A percentile compares a stretch with the other conserved stretches of the same genome.
Conservation (phyloP, 2,329 filamentous ascomycete genomes). For the Xylaria sp. region DNA sequence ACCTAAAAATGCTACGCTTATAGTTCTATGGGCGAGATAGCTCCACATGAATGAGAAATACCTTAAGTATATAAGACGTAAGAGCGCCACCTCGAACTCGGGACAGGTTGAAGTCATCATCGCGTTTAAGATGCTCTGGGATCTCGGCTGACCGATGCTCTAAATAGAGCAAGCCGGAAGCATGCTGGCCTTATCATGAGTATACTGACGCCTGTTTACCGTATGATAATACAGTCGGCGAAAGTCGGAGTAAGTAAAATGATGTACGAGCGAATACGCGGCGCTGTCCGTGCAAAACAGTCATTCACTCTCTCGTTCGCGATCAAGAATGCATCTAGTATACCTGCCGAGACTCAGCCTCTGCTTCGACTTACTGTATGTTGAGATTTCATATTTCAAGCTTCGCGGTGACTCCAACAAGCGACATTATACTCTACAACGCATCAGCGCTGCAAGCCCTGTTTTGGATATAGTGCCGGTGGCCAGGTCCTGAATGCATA, state of each 20-base stretch:
- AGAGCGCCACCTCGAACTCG: conserved; percentile 15
- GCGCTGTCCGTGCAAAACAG: background rate
- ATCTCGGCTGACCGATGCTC: background rate
- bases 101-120: background rate
- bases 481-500: background rate
- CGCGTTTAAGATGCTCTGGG: background rate
- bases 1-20: background rate
- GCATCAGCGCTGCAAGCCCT: background rate
- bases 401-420: background rate
- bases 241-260: background rate
- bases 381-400: background rate
- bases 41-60: background rate
- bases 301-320: background rate
- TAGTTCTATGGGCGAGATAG: background rate
- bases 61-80: conserved; percentile 15
- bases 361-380: background rate
- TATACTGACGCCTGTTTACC: background rate
- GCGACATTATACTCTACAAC: background rate
- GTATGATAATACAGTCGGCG: background rate
- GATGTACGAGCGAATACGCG: background rate
- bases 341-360: background rate
- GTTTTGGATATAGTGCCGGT: conserved; percentile 5
- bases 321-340: background rate
- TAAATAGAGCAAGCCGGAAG: conserved; percentile 1
- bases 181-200: background rate